Percentiles rank a stretch among this genome's conserved stretches.
Conservation (phyloP, 2,329 filamentous ascomycete species). For the Xylaria sp. region DNA sequence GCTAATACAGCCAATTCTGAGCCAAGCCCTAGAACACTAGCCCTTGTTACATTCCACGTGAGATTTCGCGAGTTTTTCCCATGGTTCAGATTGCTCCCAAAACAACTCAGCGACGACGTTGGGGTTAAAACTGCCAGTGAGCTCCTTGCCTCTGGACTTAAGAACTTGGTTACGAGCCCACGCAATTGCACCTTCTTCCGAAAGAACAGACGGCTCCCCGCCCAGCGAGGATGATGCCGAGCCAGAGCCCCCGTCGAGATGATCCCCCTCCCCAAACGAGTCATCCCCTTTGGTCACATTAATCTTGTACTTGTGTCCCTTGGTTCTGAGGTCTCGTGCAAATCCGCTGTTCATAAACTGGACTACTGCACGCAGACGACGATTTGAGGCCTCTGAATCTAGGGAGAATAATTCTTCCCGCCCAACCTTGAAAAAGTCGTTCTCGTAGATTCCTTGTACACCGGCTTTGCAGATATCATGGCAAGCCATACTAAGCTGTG, state of each 20-base stretch:
- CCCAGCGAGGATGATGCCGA: constrained; percentile 26
- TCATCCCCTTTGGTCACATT: constrained; percentile 7
- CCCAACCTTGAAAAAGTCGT: not conserved
- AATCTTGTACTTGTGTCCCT: constrained; percentile 41
- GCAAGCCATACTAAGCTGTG: constrained; percentile 5
- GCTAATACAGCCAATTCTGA: too few species aligned
- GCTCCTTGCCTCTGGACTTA: constrained; percentile 41
- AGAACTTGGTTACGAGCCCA: constrained; percentile 14
- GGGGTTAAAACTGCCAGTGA: constrained; percentile 48
- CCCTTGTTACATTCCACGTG: too few species aligned
- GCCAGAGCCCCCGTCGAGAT: not conserved
- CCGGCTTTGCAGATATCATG: constrained; percentile 7
- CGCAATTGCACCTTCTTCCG: not conserved
- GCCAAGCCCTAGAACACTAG: too few species aligned
- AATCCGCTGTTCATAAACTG: constrained; percentile 36
- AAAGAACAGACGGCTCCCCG: not conserved
- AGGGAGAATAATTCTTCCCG: not conserved
- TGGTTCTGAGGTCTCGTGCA: constrained; percentile 29
- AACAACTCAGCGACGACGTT: constrained; percentile 47
- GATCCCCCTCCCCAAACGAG: not conserved
- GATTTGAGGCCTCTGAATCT: not conserved
- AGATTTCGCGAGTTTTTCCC: constrained; percentile 39
- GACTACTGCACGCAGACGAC: constrained; percentile 1
- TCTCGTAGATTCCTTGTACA: constrained; percentile 2
- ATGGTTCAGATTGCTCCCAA: constrained; percentile 45